A percentile compares a stretch with the other conserved stretches of the same genome.
Conservation (phyloP, 2,329 filamentous ascomycete genomes). For the Xylariales sp. region DNA sequence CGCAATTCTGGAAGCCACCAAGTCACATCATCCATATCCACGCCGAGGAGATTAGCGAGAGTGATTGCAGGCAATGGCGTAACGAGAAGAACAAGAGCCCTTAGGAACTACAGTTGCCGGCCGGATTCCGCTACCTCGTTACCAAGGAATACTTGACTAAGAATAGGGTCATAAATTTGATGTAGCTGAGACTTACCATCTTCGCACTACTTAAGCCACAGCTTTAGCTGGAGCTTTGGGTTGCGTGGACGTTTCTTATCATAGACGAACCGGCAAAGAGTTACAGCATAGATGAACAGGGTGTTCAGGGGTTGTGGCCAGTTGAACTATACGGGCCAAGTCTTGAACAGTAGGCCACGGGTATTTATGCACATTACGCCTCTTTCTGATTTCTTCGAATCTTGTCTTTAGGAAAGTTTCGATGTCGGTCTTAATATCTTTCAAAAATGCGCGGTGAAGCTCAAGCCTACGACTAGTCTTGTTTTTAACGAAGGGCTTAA, state of each 20-base stretch:
- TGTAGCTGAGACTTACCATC: conserved; percentile 5
- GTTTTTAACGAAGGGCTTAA: conserved; percentile 15
- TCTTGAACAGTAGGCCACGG: conserved; percentile 11
- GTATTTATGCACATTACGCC: conserved; percentile 5
- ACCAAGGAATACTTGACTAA: conserved; percentile 2
- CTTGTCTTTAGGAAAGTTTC: conserved; percentile 11
- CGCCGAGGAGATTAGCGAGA: conserved; percentile 17
- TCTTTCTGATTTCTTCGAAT: conserved; percentile 7
- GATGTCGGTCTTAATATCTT: conserved; percentile 20
- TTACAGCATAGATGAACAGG: conserved; percentile 30
- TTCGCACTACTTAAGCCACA: conserved; percentile 6
- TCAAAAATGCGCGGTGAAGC: conserved; percentile 31
- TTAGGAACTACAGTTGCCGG: neutral
- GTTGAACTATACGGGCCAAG: neutral
- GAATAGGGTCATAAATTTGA: conserved; percentile 6
- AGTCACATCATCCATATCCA: conserved; percentile 9
- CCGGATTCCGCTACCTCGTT: neutral
- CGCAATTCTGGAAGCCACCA: conserved; percentile 22
- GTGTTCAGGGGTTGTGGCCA: conserved; percentile 14
- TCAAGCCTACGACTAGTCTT: conserved; percentile 19
- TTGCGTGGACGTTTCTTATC: conserved; percentile 7
- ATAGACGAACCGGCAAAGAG: conserved; percentile 16
- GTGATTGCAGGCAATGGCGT: conserved; percentile 1
- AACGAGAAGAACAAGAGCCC: conserved; percentile 3
- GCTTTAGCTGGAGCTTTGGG: conserved; percentile 13